Evolutionary conservation across 2,329 filamentous ascomycete genomes (phyloP).

Genomic region (Huntiella abstrusa): DNA sequence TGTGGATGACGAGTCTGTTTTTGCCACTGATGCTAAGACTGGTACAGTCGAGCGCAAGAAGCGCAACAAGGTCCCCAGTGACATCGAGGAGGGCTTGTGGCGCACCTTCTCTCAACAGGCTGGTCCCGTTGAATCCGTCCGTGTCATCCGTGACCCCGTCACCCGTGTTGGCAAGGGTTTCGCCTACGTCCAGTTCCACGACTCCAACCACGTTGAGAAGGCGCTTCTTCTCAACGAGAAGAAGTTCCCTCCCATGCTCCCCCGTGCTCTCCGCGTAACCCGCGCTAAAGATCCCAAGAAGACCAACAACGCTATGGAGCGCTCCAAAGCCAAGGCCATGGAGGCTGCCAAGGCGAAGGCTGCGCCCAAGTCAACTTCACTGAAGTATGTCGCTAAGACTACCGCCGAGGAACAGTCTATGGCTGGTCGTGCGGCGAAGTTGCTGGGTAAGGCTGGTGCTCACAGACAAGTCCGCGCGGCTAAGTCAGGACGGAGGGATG

Average conservation of each 20-base stretch:
- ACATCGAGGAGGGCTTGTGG: constrained; percentile 89
- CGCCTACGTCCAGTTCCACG: constrained; percentile 89
- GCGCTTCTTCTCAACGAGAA: constrained; percentile 77
- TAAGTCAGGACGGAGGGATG: constrained; percentile 2
- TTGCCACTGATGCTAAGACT: constrained; percentile 40
- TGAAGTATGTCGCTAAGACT: constrained; percentile 49
- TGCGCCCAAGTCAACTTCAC: constrained; percentile 21
- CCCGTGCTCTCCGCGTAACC: constrained; percentile 65
- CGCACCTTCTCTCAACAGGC: constrained; percentile 51
- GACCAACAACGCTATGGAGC: constrained; percentile 33
- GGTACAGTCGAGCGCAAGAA: constrained; percentile 53
- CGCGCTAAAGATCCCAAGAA: constrained; percentile 61
- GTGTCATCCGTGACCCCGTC: constrained; percentile 72
- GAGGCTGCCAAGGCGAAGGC: constrained; percentile 21
- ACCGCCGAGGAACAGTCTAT: constrained; percentile 51
- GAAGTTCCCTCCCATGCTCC: constrained; percentile 87
- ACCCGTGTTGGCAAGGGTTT: constrained; percentile 93
- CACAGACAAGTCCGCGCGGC: constrained; percentile 21
- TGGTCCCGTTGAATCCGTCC: constrained; percentile 79
- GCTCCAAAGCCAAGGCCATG: constrained; percentile 16
- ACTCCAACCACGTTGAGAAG: constrained; percentile 75
- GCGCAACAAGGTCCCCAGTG: constrained; percentile 54
- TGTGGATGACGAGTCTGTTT: constrained; percentile 70
- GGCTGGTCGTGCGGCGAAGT: constrained; percentile 53
- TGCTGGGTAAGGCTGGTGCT: constrained; percentile 53